phyloP scores from a whole-genome alignment of 345 rosid genomes.

The Melaleuca quinquenervia region DNA sequence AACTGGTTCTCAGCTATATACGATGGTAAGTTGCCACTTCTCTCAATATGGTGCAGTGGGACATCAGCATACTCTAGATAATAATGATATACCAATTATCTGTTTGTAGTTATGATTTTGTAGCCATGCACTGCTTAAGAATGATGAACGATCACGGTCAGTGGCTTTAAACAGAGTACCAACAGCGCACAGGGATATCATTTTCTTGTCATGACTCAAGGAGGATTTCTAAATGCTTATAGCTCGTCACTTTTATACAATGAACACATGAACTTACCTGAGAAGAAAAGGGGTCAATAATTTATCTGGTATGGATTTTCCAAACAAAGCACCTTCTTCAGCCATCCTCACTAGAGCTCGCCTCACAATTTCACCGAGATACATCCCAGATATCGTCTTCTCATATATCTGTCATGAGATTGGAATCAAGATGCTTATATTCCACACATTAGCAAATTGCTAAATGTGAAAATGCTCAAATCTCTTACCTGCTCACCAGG shows the following conservation, averaged over 20 bases:
- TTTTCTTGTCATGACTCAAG: not conserved
- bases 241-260: not conserved
- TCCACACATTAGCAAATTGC: not conserved
- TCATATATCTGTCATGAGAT: constrained; percentile 46
- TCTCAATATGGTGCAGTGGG: not conserved
- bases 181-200: not conserved
- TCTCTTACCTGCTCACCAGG: constrained; percentile 79
- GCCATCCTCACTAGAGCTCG: constrained; percentile 52
- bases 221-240: not conserved
- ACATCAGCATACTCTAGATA: not conserved
- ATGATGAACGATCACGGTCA: not conserved
- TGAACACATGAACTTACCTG: constrained; percentile 16
- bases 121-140: not conserved
- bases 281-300: constrained; percentile 40
- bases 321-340: constrained; percentile 45
- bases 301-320: constrained; percentile 27
- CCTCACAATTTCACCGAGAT: constrained; percentile 80
- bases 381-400: constrained; percentile 94
- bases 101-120: not conserved
- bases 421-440: not conserved
- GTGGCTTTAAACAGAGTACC: not conserved
- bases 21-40: not conserved
- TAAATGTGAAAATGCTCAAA: not conserved
- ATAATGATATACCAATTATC: not conserved
- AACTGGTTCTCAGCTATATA: not conserved